Conservation (phyloP, 2,329 filamentous ascomycete genomes). For the Neonectria magnoliae region DNA sequence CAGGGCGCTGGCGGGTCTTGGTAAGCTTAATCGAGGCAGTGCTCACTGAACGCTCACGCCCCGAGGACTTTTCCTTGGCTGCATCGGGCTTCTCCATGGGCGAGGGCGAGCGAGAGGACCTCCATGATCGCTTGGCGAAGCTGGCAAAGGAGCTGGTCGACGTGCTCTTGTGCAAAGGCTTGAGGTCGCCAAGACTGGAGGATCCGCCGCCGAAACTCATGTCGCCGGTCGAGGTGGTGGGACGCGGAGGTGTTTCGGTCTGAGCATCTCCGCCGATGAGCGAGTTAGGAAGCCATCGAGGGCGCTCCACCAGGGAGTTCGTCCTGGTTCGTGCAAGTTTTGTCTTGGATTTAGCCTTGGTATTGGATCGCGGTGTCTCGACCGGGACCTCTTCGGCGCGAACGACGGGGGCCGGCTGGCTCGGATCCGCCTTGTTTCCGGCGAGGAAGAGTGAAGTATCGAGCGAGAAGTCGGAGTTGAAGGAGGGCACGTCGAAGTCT, state of each 20-base stretch:
- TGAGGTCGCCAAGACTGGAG: slow-evolving; percentile 34
- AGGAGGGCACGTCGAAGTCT: slow-evolving; percentile 62
- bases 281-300: slow-evolving; percentile 62
- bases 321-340: slow-evolving; percentile 50
- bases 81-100: slow-evolving; percentile 48
- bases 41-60: slow-evolving; percentile 39
- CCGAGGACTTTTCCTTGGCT: slow-evolving; percentile 36
- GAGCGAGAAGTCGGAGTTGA: slow-evolving; percentile 61
- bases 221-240: slow-evolving; percentile 42
- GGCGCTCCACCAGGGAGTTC: slow-evolving; percentile 59
- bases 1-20: slow-evolving; percentile 43
- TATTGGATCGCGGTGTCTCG: slow-evolving; percentile 31
- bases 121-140: slow-evolving; percentile 64
- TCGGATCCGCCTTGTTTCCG: slow-evolving; percentile 29
- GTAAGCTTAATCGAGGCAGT: slow-evolving; percentile 38
- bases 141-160: slow-evolving; percentile 59
- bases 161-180: slow-evolving; percentile 49
- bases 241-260: slow-evolving; percentile 36
- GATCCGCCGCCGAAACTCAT: slow-evolving; percentile 32
- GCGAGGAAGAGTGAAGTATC: slow-evolving; percentile 57
- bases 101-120: slow-evolving; percentile 60
- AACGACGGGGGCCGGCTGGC: slow-evolving; percentile 30
- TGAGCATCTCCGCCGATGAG: slow-evolving; percentile 49
- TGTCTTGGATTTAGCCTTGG: slow-evolving; percentile 18
- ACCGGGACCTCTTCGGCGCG: slow-evolving; percentile 36